Base-by-base conservation (phyloP, 2,329 filamentous ascomycete species). In the Cordyceps fumosorosea region DNA sequence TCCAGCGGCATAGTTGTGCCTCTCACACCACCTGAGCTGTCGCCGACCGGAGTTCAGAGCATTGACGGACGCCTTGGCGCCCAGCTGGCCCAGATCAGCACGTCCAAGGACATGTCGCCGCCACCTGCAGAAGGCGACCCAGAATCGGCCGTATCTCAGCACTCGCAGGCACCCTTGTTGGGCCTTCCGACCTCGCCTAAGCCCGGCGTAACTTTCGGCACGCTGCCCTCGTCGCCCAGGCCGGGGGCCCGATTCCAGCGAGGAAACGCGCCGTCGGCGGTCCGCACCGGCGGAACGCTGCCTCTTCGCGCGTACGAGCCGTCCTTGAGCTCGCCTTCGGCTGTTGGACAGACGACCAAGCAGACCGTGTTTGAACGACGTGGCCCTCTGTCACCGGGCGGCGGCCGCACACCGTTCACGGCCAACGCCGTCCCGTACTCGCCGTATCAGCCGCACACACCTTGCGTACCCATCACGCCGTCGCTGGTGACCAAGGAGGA, bases 361-460 rank as follows among this genome's bases (percentile, higher is more conserved):
- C 84, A 87, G 71, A 89, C 86, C 0, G 82, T 86, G 1, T 84
- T 89, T 65, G 85, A 88, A 68, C 78, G 85, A 37, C 77, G 75
- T 24, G 76, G 74, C 0, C 81, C 83, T 1, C 69, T 84, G 62
- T 84, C 84, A 3, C 85, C 86, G 3, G 75, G 74, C 0, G 84
- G 82, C 1, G 78, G 84, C 26, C 83, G 82, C 52, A 88, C 85
- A 3, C 89, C 89, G 0, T 83, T 78, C 71, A 85, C 82, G 1
- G 84, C 83, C 5, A 80, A 78, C 24, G 80, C 84, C 1, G 82
- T 87, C 24, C 89, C 89, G 1, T 93, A 93, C 73, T 86, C 84
- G 61, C 89, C 90, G 0, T 93, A 93, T 67, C 90, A 93, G 77
- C 90, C 90, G 0, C 90, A 87, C 71, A 89, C 87, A 7, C 89